Percentiles rank a stretch among this genome's conserved stretches.
These are phyloP conservation scores for Orbilia oligospora DNA, from an alignment of 2,329 filamentous ascomycete genomes.

Conservation along the genomic window DNA sequence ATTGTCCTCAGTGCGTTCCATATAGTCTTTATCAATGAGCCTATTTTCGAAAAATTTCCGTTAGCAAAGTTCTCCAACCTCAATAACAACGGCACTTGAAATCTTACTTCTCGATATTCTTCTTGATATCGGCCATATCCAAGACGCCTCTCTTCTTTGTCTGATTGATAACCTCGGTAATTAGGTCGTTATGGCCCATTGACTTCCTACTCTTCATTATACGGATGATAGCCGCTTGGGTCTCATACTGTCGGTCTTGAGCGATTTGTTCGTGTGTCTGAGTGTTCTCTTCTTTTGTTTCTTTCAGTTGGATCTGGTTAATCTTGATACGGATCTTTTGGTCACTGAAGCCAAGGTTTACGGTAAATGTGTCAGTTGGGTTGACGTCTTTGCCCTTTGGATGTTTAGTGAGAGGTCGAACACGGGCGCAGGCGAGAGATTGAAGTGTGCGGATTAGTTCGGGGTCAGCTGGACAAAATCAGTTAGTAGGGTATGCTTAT, in stretches of 20 bases:
- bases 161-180: constrained; percentile 91
- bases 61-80: constrained; percentile 59
- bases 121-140: constrained; percentile 90
- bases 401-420: constrained; percentile 85
- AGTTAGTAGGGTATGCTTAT: constrained; percentile 58
- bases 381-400: constrained; percentile 87
- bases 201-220: constrained; percentile 96
- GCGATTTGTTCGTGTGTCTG: constrained; percentile 91
- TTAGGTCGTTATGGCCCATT: constrained; percentile 87
- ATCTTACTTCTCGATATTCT: constrained; percentile 90
- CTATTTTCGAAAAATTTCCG: constrained; percentile 68
- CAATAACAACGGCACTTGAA: background rate
- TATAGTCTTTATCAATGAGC: constrained; percentile 92
- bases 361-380: constrained; percentile 83
- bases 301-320: constrained; percentile 97
- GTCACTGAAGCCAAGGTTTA: constrained; percentile 83
- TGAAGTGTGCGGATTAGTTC: constrained; percentile 93
- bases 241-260: constrained; percentile 93
- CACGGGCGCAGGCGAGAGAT: constrained; percentile 91
- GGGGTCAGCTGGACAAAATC: constrained; percentile 72
- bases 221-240: constrained; percentile 93
- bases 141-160: constrained; percentile 89
- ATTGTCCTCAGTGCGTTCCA: constrained; percentile 82
- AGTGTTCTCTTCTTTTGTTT: constrained; percentile 94
- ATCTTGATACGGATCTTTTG: constrained; percentile 94